Evolutionary conservation across 2,329 filamentous ascomycete genomes (phyloP), one percentile per base, ranked within the genome.

Genomic region (Talaromyces piceae): DNA sequence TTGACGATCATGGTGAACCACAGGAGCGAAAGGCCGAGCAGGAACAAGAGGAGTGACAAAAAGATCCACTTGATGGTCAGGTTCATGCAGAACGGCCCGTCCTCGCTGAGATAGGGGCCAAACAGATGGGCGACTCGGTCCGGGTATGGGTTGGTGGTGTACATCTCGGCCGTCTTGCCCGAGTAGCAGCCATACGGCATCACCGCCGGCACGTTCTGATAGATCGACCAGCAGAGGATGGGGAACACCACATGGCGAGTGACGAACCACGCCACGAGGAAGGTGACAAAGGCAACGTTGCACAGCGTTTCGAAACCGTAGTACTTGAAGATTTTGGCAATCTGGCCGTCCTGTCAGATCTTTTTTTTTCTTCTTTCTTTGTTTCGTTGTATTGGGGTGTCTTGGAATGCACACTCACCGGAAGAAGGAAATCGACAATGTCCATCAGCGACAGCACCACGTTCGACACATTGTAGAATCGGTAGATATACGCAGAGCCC

Each of bases 261-360:
- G 47, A 87, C 64, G 57, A 96, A 78, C 93, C 93, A 98, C 48
- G 82, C 81, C 13, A 88, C 62, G 71, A 97, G 86, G 71, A 97
- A 96, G 23, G 91, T 66, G 31, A 83, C 91, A 63, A 97, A 97
- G 46, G 83, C 81, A 55, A 84, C 71, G 65, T 97, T 93, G 74
- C 91, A 96, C 49, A 84, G 71, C 3, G 73, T 84, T 56, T 82
- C 81, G 69, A 80, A 89, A 55, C 86, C 86, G 47, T 90, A 74
- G 67, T 97, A 98, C 68, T 95, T 96, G 59, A 97, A 81, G 62
- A 91, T 88, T 71, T 98, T 98, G 59, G 93, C 93, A 26, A 83
- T 74, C 89, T 94, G 55, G n/a, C n/a, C n/a, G n/a, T 46, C 23
- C 37, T 9, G 44, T 41, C 5, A 33, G 31, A 16, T 3, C 7